Base-by-base conservation (phyloP, 1,284 basidiomycete species). In the Neonothopanus nambi region DNA sequence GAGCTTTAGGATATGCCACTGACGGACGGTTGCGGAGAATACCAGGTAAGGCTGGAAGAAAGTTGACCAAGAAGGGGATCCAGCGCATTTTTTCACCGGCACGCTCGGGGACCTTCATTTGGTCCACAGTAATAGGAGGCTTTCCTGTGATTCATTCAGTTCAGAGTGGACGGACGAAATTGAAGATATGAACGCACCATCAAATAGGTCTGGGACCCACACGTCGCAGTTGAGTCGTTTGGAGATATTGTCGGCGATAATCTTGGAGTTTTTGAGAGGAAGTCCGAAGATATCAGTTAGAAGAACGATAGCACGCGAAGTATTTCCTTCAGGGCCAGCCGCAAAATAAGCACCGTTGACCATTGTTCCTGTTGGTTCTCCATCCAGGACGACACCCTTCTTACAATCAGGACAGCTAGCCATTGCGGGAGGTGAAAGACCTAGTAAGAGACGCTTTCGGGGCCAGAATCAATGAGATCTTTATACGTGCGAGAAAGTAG, bases 221-320 rank as follows among this genome's bases (percentile, higher is more conserved):
- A 84, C 81, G 46, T 81, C 76, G 43, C 81, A 71, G 1, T 68
- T 68, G 15, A 82, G 65, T 3, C 67, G 60, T 37, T 77, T 70
- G 8, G 82, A 73, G 26, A 81, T 67, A 26, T 64, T 62, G 64
- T 85, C 82, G 0, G 82, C 81, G 1, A 84, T 62, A 55, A 85
- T 68, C 64, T 80, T 84, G 51, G 69, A 67, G 62, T 82, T 84
- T 23, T 71, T 70, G 13, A 80, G 61, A 3, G 67, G 60, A 6
- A 81, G 69, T 8, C 80, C 80, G 51, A 84, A 84, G 6, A 74
- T 70, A 58, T 85, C 83, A 5, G 76, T 79, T 45, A 81, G 67
- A 21, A 80, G 63, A 23, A 84, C 64, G 26, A 84, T 60, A 3
- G 79, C 79, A 15, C 62, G 62, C n/a, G 61, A 64, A 17, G 59